phyloP scores from a whole-genome alignment of 495 filamentous ascomycete genomes.

The Aspergillus conjunctus region DNA sequence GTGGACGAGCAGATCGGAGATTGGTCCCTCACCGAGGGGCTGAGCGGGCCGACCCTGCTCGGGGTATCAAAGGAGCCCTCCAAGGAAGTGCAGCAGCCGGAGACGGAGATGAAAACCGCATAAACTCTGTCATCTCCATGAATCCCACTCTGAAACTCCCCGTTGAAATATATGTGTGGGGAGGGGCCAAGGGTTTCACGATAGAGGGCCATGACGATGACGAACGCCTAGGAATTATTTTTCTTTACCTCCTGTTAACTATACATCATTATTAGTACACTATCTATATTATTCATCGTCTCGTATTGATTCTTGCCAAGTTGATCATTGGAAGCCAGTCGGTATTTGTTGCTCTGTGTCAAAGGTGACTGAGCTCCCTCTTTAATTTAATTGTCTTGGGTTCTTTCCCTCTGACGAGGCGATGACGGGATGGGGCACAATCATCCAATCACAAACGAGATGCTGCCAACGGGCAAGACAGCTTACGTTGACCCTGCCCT shows the following conservation, averaged over 20 bases:
- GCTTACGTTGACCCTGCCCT: slow-evolving; percentile 20
- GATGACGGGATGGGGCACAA: not conserved
- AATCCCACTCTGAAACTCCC: not conserved
- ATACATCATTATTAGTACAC: no score
- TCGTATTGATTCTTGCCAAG: no score
- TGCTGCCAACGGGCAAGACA: slow-evolving; percentile 10
- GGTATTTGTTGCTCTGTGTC: not conserved
- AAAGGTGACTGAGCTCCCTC: no score
- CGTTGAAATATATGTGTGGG: no score
- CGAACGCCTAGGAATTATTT: no score
- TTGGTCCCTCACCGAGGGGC: slow-evolving; percentile 34
- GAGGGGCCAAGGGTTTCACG: no score
- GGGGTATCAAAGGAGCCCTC: slow-evolving; percentile 25
- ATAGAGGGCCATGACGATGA: no score
- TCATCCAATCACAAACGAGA: slow-evolving; percentile 8
- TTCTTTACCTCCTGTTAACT: no score
- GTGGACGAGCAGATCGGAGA: slow-evolving; percentile 62
- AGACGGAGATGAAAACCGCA: slow-evolving; percentile 12
- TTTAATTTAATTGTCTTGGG: no score
- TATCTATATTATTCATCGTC: no score
- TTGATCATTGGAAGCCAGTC: not conserved
- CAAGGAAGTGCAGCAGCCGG: slow-evolving; percentile 14
- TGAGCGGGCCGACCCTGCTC: slow-evolving; percentile 27
- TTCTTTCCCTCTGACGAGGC: not conserved
- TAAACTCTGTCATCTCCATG: not conserved